A percentile compares a stretch with the other conserved stretches of the same genome.
Evolutionary conservation across 371 early-diverging fungal genomes (phyloP).

Genomic region (Umbelopsis sp.): DNA sequence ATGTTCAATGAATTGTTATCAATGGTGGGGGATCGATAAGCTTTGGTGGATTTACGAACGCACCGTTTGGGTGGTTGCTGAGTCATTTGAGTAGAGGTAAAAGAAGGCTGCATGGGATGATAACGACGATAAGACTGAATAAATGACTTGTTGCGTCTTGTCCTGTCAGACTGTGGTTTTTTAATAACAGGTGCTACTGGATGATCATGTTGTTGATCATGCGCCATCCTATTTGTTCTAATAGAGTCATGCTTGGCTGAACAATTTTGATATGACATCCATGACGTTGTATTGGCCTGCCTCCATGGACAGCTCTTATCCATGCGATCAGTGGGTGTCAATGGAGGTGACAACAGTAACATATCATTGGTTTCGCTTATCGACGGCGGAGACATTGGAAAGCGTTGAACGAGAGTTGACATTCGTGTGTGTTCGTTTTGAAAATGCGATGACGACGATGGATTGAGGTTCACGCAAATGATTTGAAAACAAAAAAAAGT

Average conservation of each 20-base stretch:
- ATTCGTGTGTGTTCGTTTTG: conserved; percentile 12
- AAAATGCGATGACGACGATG: conserved; percentile 26
- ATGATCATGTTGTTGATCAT: conserved; percentile 18
- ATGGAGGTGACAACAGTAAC: conserved; percentile 32
- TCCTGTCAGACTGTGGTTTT: conserved; percentile 6
- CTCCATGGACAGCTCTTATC: conserved; percentile 18
- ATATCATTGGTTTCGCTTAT: conserved; percentile 14
- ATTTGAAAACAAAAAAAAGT: neutral
- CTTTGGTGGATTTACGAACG: neutral
- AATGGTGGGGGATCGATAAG: neutral
- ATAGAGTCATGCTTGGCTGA: conserved; percentile 22
- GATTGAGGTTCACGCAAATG: conserved; percentile 2
- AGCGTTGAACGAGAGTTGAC: conserved; percentile 23
- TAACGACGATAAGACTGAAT: conserved; percentile 9
- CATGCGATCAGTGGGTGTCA: conserved; percentile 33
- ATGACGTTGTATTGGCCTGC: conserved; percentile 21
- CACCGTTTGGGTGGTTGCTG: neutral
- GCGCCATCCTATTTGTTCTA: conserved; percentile 22
- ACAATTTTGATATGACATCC: conserved; percentile 26
- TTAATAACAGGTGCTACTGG: conserved; percentile 12
- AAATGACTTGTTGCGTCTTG: conserved; percentile 14
- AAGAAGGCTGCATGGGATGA: neutral
- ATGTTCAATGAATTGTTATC: conserved; percentile 9
- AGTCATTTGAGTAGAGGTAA: neutral
- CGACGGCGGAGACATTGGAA: neutral